These are phyloP conservation scores for Spergularia bocconei DNA, from an alignment of 148 eudicot genomes.

Conservation along the genomic window DNA sequence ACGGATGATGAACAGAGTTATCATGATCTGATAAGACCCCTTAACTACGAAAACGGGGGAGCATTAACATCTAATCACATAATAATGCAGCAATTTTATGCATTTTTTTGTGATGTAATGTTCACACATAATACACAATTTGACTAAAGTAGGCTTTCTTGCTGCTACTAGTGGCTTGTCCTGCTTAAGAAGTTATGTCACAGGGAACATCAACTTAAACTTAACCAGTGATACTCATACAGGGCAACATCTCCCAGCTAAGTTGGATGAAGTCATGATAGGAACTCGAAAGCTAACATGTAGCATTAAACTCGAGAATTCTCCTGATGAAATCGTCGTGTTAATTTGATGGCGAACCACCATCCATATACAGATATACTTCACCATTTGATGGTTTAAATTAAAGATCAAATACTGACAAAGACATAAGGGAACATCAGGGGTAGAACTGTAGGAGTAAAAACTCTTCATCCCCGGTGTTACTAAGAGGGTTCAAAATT, in stretches of 20 bases:
- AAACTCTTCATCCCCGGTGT: too few relatives aligned
- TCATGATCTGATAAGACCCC: not conserved
- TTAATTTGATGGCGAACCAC: not conserved
- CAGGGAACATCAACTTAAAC: conserved; percentile 2
- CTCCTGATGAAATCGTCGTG: not conserved
- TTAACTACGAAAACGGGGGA: conserved; percentile 1
- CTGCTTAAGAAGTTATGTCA: not conserved
- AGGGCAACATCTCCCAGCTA: not conserved
- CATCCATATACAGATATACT: too few relatives aligned
- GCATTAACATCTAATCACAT: not conserved
- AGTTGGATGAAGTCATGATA: conserved; percentile 15
- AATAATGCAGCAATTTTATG: not conserved
- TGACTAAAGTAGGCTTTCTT: conserved; percentile 4
- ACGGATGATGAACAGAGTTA: not conserved
- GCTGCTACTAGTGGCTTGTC: not conserved
- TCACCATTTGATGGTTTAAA: too few relatives aligned
- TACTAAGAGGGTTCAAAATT: too few relatives aligned
- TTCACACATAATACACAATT: not conserved
- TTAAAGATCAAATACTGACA: too few relatives aligned
- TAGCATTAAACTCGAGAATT: not conserved
- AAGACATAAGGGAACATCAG: too few relatives aligned
- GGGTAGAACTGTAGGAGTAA: too few relatives aligned
- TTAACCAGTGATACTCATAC: not conserved
- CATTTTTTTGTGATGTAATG: not conserved
- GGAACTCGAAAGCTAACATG: not conserved